Evolutionary conservation across 2,329 filamentous ascomycete species (phyloP).

Genomic region (Colletotrichum agaves): DNA sequence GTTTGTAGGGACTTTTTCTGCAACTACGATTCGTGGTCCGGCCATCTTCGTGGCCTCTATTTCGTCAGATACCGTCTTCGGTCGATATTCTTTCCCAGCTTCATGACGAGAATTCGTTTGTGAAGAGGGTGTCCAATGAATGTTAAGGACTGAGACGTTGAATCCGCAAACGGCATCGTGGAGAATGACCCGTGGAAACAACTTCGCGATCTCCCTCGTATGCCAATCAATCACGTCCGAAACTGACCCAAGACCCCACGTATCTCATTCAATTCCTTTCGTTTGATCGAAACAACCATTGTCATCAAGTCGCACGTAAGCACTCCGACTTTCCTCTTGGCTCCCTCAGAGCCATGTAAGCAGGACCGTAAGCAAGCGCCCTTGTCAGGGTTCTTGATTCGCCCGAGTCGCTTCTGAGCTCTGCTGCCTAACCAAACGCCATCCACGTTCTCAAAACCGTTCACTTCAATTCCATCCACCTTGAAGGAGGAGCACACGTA

Average conservation of each 20-base stretch:
- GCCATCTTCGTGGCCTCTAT: no score
- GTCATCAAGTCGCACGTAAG: not conserved
- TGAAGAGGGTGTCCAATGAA: no score
- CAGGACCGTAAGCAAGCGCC: conserved; percentile 27
- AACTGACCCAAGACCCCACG: not conserved
- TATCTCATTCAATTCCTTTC: not conserved
- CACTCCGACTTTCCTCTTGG: conserved; percentile 13
- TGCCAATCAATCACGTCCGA: not conserved
- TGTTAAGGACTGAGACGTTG: no score
- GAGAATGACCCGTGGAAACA: not conserved
- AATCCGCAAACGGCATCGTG: no score
- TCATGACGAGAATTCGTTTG: no score
- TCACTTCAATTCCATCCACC: not conserved
- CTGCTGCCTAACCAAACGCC: conserved; percentile 26
- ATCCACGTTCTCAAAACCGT: not conserved
- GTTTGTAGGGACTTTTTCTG: no score
- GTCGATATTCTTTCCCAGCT: no score
- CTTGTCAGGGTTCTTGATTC: not conserved
- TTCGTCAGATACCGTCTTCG: no score
- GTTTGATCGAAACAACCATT: not conserved
- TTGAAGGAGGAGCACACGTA: not conserved
- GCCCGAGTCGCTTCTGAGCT: conserved; percentile 2
- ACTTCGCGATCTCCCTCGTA: not conserved
- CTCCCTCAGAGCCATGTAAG: conserved; percentile 32
- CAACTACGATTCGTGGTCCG: no score